Evolutionary conservation across 768 basidiomycete species (phyloP).

Genomic region (Infundibulicybe gibba): DNA sequence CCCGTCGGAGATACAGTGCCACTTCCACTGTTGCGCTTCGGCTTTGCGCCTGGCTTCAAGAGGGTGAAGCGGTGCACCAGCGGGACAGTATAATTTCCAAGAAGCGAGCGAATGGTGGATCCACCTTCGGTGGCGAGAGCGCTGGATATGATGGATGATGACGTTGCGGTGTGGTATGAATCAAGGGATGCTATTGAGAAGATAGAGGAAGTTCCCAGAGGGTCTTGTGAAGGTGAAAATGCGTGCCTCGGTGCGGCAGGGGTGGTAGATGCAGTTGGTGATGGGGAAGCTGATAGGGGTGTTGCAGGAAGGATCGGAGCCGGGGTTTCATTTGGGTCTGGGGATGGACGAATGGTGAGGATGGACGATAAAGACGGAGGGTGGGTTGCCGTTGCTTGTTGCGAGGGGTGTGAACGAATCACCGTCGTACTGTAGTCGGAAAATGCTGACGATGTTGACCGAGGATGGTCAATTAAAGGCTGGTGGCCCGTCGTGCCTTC

Average conservation of each 20-base stretch:
- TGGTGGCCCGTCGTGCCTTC: constrained; percentile 43
- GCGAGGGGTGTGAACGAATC: constrained; percentile 45
- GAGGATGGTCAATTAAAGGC: constrained; percentile 43
- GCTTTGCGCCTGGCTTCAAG: constrained; percentile 73
- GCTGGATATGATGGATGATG: constrained; percentile 44
- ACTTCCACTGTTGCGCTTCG: constrained; percentile 32
- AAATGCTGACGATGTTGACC: constrained; percentile 23
- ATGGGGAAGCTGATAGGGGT: constrained; percentile 13
- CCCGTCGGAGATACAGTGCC: constrained; percentile 29
- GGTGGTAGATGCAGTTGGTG: constrained; percentile 15
- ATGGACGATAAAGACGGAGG: constrained; percentile 67
- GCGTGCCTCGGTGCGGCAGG: constrained; percentile 11
- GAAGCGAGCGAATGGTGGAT: constrained; percentile 55
- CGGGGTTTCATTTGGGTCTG: constrained; percentile 43
- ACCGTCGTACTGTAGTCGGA: constrained; percentile 73
- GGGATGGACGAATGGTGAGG: constrained; percentile 61
- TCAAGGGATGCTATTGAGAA: constrained; percentile 57
- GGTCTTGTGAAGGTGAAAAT: constrained; percentile 22
- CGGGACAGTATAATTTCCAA: constrained; percentile 37
- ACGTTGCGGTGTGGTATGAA: constrained; percentile 62
- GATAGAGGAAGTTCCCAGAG: constrained; percentile 40
- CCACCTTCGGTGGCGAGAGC: constrained; percentile 76
- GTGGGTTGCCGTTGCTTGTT: constrained; percentile 31
- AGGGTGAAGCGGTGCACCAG: constrained; percentile 85
- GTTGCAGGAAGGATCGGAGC: constrained; percentile 35